Evolutionary conservation across 2,329 filamentous ascomycete genomes (phyloP).

Genomic region (Pseudogymnoascus sp.): DNA sequence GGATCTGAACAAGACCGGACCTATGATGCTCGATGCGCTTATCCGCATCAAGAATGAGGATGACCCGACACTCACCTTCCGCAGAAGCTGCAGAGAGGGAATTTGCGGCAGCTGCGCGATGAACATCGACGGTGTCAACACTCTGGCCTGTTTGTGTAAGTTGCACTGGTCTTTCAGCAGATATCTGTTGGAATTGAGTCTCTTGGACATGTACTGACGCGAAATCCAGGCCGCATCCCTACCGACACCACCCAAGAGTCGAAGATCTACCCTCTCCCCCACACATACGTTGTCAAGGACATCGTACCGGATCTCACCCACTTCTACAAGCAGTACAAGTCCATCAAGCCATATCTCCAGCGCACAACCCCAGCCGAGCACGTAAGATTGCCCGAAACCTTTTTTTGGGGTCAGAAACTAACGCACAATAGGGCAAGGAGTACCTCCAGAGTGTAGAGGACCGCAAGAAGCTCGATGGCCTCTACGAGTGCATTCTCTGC

Average conservation of each 20-base stretch:
- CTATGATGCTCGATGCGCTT: conserved; percentile 94
- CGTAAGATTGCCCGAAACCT: conserved; percentile 44
- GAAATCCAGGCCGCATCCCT: conserved; percentile 73
- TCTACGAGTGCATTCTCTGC: conserved; percentile 99
- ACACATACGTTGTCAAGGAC: conserved; percentile 99
- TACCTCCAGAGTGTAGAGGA: conserved; percentile 85
- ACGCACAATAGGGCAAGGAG: conserved; percentile 64
- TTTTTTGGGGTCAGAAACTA: conserved; percentile 11
- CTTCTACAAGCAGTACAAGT: conserved; percentile 99
- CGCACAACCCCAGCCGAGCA: conserved; percentile 75
- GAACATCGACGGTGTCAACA: conserved; percentile 99
- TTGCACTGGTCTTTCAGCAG: conserved; percentile 22
- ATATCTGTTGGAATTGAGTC: background rate
- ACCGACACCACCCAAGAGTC: conserved; percentile 70
- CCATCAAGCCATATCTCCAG: conserved; percentile 97
- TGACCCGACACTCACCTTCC: conserved; percentile 92
- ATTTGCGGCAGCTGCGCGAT: conserved; percentile 98
- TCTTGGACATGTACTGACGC: conserved; percentile 23
- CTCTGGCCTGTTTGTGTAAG: conserved; percentile 92
- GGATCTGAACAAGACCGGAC: conserved; percentile 97
- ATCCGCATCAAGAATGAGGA: conserved; percentile 99
- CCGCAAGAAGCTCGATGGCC: conserved; percentile 90
- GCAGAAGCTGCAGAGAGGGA: conserved; percentile 91
- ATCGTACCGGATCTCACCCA: conserved; percentile 94
- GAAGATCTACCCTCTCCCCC: conserved; percentile 95